Evolutionary conservation across 2,329 filamentous ascomycete species (phyloP).

Genomic region (Arthrinium puccinioides): DNA sequence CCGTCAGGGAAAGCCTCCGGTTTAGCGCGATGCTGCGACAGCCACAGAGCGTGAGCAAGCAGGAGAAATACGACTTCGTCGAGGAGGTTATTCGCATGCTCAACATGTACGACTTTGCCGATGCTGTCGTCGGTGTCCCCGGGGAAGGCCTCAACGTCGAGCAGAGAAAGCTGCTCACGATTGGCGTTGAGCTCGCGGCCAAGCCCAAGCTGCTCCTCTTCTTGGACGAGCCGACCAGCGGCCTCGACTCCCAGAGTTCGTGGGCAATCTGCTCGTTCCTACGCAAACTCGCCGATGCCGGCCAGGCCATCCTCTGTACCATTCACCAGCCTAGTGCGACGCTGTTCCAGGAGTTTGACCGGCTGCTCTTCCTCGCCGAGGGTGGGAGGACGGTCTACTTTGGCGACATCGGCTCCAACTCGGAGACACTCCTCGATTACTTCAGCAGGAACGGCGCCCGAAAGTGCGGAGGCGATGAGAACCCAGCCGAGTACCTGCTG

Average conservation of each 20-base stretch:
- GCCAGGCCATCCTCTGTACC: slow-evolving; percentile 34
- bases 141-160: slow-evolving; percentile 48
- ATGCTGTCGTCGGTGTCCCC: slow-evolving; percentile 64
- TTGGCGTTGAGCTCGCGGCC: slow-evolving; percentile 66
- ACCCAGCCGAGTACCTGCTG: slow-evolving; percentile 57
- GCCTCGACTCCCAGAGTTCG: slow-evolving; percentile 65
- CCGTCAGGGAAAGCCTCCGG: slow-evolving; percentile 57
- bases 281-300: slow-evolving; percentile 47
- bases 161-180: slow-evolving; percentile 52
- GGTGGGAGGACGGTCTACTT: slow-evolving; percentile 52
- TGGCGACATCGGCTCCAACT: slow-evolving; percentile 45
- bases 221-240: slow-evolving; percentile 69
- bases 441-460: slow-evolving; percentile 53
- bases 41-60: slow-evolving; percentile 45
- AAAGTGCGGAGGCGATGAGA: slow-evolving; percentile 43
- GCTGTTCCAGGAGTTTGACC: slow-evolving; percentile 39
- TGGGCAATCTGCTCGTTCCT: slow-evolving; percentile 65
- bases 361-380: slow-evolving; percentile 42
- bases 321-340: slow-evolving; percentile 36
- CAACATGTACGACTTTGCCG: slow-evolving; percentile 60
- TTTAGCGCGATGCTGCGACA: slow-evolving; percentile 61
- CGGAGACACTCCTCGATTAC: slow-evolving; percentile 39
- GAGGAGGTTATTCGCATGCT: slow-evolving; percentile 62
- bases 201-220: slow-evolving; percentile 66
- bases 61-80: slow-evolving; percentile 60